Evolutionary conservation across 129 eudicot genomes (phyloP), one percentile per base, ranked within the genome.

Genomic region (Lactuca sativa): DNA sequence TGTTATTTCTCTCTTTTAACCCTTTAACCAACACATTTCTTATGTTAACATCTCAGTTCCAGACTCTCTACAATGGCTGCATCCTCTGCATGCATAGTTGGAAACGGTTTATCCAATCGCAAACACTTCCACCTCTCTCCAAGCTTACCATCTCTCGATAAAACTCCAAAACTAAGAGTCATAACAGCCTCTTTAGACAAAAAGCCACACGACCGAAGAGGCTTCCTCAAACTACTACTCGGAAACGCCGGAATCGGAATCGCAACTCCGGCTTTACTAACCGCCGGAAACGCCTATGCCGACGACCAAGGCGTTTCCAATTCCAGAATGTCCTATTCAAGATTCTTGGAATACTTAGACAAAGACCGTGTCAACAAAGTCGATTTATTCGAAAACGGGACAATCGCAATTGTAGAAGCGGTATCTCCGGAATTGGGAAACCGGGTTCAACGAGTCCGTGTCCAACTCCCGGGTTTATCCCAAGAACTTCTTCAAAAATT

Each of bases 251-350:
- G 84, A 18, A 62, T 86, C 13, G 96, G 84, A 18, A 62, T 86
- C 14, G 78, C 81, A 58, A 58, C 82, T 14, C 96, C 99, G 10
- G 73, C 96, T 44, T 85, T 89, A 67, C 38, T 85, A 25, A 81
- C 83, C 64, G 69, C 38, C 34, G 86, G 83, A 58, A 93, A 78
- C 73, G 99, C 99, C 52, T 71, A 64, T 72, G 81, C 80, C n/a
- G 97, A 93, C 38, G 99, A 93, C 52, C 95, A 93, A 82, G 92
- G 88, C 8, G 97, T 87, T 75, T 90, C 99, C n/a, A 90, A 88
- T 78, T 93, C 99, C 56, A 90, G 99, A 71, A 93, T 93, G 99
- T 93, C 99, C 52, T 93, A 90, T 69, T 93, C 99, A 12, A 85
- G 97, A 74, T 93, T 89, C 68, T 71, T 93, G 69, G 99, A 93